A percentile compares a stretch with the other conserved stretches of the same genome.
These are phyloP conservation scores for Bocquillonia castaneifolia DNA, from an alignment of 441 rosid genomes.

Conservation along the genomic window DNA sequence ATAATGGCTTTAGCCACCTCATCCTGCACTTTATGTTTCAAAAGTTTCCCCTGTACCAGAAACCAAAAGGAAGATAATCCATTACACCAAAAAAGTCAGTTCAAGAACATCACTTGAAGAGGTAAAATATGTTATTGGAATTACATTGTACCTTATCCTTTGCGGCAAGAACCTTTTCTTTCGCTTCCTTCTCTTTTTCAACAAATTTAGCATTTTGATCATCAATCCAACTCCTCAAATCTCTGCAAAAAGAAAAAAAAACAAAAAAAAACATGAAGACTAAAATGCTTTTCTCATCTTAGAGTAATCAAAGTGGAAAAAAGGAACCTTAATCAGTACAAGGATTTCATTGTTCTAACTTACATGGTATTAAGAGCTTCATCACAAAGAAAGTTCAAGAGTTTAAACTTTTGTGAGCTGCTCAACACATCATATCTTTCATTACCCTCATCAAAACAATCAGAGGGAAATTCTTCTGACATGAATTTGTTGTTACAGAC, in stretches of 20 bases:
- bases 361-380: slow-evolving; percentile 70
- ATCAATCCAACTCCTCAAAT: slow-evolving; percentile 57
- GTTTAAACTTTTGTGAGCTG: slow-evolving; percentile 50
- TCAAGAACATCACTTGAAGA: slow-evolving; percentile 12
- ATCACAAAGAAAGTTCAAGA: slow-evolving; percentile 72
- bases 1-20: slow-evolving; percentile 53
- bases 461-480: slow-evolving; percentile 35
- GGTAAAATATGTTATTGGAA: slow-evolving; percentile 3
- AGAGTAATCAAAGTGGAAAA: background rate
- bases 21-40: slow-evolving; percentile 51
- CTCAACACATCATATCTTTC: slow-evolving; percentile 49
- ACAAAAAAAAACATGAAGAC: background rate
- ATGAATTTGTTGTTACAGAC: slow-evolving; percentile 39
- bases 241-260: slow-evolving; percentile 32
- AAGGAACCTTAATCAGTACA: background rate
- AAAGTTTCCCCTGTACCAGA: slow-evolving; percentile 45
- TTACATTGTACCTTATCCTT: slow-evolving; percentile 47
- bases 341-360: slow-evolving; percentile 27
- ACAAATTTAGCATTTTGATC: slow-evolving; percentile 37
- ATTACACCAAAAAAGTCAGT: background rate
- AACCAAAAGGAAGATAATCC: background rate
- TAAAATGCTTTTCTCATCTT: background rate
- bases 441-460: slow-evolving; percentile 36
- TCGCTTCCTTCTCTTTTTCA: slow-evolving; percentile 51
- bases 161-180: slow-evolving; percentile 43